Evolutionary conservation across 192 early-diverging fungal species (phyloP), one percentile per base, ranked within the genome.

Genomic region (Podila epicladia): DNA sequence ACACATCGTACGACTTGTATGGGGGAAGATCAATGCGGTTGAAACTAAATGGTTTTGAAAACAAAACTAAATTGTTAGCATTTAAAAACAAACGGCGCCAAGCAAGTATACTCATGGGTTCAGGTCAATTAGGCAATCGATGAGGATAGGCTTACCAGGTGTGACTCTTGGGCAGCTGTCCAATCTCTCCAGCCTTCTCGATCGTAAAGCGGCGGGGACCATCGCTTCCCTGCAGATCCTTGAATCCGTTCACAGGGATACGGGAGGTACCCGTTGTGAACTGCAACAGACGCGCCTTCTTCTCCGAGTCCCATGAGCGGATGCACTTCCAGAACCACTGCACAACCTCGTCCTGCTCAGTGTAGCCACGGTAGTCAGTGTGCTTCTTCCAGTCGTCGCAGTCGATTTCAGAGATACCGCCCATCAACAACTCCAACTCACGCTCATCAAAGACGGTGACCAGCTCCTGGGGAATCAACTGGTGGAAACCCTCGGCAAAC

Each of bases 381-480:
- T 98, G 89, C 87, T 97, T 99, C 89, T 95, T 96, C 97, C 97
- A 99, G 84, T 99, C 97, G 45, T 97, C 97, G 12, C 97, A 87
- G 84, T 99, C 96, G 71, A 99, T 95, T 71, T 99, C 97, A 24
- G 93, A 93, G 70, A 99, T 92, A 69, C 97, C 97, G 28, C 97
- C 96, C 85, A 99, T 97, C 41, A 99, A 89, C 58, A 99, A 87
- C 90, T 99, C 97, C 59, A 99, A 85, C 87, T 99, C 97, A 68
- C 95, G 93, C 83, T 98, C 97, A 74, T 99, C 97, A 89, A 98
- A 99, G 28, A 99, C 97, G 38, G 92, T 89, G 69, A 98, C 92
- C 57, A 98, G 87, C n/a, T 99, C 97, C 74, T 93, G 91, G 22
- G 96, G 97, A 45, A 99, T 94, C 33, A 98, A 82, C 84, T 99